These are phyloP conservation scores for Heteromeles arbutifolia DNA, from an alignment of 306 rosid species.

Conservation along the genomic window DNA sequence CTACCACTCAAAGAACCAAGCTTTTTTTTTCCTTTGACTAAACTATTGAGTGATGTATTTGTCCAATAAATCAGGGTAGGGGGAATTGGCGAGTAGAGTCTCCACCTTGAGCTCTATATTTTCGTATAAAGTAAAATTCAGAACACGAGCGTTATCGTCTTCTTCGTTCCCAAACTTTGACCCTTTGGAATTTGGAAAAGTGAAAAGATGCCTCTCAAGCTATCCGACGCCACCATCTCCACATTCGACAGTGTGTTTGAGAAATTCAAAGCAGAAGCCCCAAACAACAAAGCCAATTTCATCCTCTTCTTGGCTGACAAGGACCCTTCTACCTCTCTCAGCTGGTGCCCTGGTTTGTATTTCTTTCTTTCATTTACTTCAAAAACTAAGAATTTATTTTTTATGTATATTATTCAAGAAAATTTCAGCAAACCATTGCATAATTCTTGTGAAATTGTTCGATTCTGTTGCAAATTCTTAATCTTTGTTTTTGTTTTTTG, in stretches of 20 bases:
- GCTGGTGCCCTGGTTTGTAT: slow-evolving; percentile 82
- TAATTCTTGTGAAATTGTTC: not conserved
- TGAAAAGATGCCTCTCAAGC: slow-evolving; percentile 49
- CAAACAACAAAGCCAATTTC: slow-evolving; percentile 51
- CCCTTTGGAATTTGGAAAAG: not conserved
- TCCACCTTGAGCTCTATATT: not conserved
- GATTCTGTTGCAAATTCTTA: not conserved
- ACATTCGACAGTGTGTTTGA: slow-evolving; percentile 51
- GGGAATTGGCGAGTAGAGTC: not conserved
- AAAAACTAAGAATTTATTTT: not conserved
- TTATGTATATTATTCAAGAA: not conserved
- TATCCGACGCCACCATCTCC: slow-evolving; percentile 51
- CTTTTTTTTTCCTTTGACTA: too few species aligned
- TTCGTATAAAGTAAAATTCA: not conserved
- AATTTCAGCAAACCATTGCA: not conserved
- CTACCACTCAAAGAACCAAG: too few species aligned
- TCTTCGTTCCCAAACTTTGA: not conserved
- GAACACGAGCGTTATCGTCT: not conserved
- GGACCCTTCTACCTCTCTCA: slow-evolving; percentile 72
- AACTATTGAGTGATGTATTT: not conserved
- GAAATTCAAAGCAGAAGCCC: slow-evolving; percentile 57
- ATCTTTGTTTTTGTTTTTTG: too few species aligned
- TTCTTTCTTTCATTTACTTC: not conserved
- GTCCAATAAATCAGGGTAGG: not conserved
- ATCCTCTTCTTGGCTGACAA: slow-evolving; percentile 81